A percentile compares a stretch with the other conserved stretches of the same genome.
Conservation (phyloP, 2,329 filamentous ascomycete genomes). For the Diaporthe nobilis region DNA sequence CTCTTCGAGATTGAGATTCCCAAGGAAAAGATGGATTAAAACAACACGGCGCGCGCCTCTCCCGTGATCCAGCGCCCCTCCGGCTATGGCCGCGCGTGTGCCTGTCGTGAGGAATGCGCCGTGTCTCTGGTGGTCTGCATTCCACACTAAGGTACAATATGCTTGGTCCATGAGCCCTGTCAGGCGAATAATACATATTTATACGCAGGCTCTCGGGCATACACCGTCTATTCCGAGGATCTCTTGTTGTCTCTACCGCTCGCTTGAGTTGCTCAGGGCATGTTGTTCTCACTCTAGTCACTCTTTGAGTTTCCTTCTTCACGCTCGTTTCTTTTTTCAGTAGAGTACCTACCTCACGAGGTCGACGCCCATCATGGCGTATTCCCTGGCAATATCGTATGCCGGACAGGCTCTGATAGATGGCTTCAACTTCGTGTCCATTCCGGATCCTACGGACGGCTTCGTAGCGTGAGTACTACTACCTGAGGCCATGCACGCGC, state of each 20-base stretch:
- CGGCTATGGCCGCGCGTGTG: neutral
- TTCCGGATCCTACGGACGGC: constrained; percentile 74
- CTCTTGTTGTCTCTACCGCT: neutral
- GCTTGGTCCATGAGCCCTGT: no score
- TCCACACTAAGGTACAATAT: neutral
- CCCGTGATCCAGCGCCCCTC: constrained; percentile 11
- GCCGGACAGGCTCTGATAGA: constrained; percentile 59
- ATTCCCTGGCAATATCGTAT: constrained; percentile 60
- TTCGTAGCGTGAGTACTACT: constrained; percentile 73
- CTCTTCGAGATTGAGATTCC: constrained; percentile 27
- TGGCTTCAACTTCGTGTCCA: constrained; percentile 65
- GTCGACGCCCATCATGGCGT: constrained; percentile 43
- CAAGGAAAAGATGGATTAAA: neutral
- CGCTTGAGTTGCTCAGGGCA: constrained; percentile 9
- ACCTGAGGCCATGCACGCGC: neutral
- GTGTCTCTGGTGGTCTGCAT: constrained; percentile 12
- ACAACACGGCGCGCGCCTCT: constrained; percentile 11
- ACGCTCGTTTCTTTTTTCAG: constrained; percentile 13
- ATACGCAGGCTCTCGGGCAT: neutral
- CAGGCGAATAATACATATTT: constrained; percentile 11
- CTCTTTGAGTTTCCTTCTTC: constrained; percentile 20
- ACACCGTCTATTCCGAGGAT: neutral
- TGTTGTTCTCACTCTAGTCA: constrained; percentile 33
- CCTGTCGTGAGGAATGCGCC: constrained; percentile 16
- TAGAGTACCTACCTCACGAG: neutral